Evolutionary conservation across 257 asterid genomes (phyloP).

Genomic region (Paraleonurus japonicus): DNA sequence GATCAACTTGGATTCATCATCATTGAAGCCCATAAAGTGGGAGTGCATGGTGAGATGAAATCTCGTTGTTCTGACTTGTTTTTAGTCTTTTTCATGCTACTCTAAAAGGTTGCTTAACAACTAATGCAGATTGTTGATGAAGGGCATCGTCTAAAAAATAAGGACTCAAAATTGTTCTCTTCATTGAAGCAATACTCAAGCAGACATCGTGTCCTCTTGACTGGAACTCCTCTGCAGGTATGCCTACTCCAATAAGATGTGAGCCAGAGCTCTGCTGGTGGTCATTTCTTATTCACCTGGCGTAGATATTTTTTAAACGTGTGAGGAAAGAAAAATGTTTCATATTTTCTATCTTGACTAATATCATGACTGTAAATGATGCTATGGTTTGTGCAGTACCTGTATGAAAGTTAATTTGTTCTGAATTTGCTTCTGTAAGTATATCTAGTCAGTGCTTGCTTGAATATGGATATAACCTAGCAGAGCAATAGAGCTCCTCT

Average conservation of each 20-base stretch:
- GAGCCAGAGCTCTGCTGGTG: slow-evolving; percentile 16
- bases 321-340: background rate
- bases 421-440: background rate
- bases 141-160: slow-evolving; percentile 97
- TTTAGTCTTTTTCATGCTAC: slow-evolving; percentile 22
- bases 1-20: slow-evolving; percentile 80
- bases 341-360: background rate
- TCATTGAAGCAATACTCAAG: slow-evolving; percentile 72
- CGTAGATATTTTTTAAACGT: background rate
- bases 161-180: slow-evolving; percentile 91
- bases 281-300: slow-evolving; percentile 11
- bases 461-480: background rate
- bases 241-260: slow-evolving; percentile 21
- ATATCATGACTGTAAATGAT: background rate
- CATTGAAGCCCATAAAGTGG: slow-evolving; percentile 92
- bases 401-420: background rate
- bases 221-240: slow-evolving; percentile 99
- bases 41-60: slow-evolving; percentile 80
- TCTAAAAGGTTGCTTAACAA: slow-evolving; percentile 22
- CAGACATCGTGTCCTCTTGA: slow-evolving; percentile 89
- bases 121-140: slow-evolving; percentile 90
- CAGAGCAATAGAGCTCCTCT: slow-evolving; percentile 1
- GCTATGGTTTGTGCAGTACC: slow-evolving; percentile 19
- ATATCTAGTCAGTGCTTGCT: background rate
- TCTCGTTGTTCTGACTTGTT: slow-evolving; percentile 15